phyloP scores from a whole-genome alignment of 108 stramenopile species.

The Pseudonitzschia pungens region DNA sequence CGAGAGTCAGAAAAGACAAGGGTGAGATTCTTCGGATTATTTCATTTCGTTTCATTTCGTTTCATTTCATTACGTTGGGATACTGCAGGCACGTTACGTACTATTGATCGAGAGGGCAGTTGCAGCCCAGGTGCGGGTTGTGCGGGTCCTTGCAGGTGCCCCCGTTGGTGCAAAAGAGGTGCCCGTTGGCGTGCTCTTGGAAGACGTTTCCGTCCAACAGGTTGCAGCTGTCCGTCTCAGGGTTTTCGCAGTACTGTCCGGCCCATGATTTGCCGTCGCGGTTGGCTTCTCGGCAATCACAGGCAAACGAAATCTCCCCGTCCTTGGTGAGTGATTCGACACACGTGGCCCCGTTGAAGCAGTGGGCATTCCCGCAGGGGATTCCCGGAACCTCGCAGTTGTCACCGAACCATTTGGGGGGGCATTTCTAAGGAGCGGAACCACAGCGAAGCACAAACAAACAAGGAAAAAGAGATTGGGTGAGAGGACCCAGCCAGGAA shows the following conservation, averaged over 20 bases:
- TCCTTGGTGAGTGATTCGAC: constrained; percentile 22
- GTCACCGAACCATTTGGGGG: constrained; percentile 39
- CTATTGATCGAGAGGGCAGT: constrained; percentile 31
- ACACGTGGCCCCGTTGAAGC: constrained; percentile 51
- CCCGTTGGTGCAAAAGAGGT: constrained; percentile 37
- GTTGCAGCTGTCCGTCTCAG: constrained; percentile 17
- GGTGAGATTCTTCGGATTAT: neutral
- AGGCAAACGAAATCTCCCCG: constrained; percentile 22
- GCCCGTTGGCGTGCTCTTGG: constrained; percentile 23
- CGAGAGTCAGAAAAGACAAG: too few relatives aligned
- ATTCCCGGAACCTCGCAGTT: constrained; percentile 36
- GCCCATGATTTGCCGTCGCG: constrained; percentile 10
- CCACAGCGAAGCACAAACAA: too few relatives aligned
- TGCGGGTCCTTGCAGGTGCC: constrained; percentile 24
- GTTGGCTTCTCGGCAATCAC: constrained; percentile 29
- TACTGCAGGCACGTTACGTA: neutral
- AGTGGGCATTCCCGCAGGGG: constrained; percentile 40
- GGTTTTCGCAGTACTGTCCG: constrained; percentile 33
- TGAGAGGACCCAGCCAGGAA: too few relatives aligned
- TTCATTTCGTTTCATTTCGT: too few relatives aligned
- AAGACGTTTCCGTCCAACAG: neutral
- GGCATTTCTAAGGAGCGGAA: constrained; percentile 31
- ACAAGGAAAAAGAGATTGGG: too few relatives aligned
- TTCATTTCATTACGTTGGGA: too few relatives aligned
- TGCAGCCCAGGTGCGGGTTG: constrained; percentile 24